Percentiles rank a stretch among this genome's conserved stretches.
phyloP scores from a whole-genome alignment of 805 yeast genomes.

The Ogataea minuta region DNA sequence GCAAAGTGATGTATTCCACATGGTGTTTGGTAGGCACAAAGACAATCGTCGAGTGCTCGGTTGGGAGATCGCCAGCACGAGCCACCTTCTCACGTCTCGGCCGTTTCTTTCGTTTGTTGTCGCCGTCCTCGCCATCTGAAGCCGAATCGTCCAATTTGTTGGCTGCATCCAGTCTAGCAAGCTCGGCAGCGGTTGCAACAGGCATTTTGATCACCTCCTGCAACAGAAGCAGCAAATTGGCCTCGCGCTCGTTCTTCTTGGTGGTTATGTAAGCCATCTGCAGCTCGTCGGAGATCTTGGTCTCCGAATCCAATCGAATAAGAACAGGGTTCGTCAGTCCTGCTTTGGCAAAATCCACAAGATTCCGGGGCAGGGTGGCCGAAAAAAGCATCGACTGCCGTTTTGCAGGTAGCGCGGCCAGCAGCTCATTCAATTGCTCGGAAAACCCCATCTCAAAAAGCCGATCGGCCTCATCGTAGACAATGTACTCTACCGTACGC shows the following conservation, averaged over 20 bases:
- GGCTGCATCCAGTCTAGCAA: slow-evolving; percentile 48
- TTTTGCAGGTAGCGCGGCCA: slow-evolving; percentile 75
- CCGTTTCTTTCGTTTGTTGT: slow-evolving; percentile 33
- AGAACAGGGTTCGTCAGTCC: slow-evolving; percentile 90
- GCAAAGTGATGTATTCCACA: slow-evolving; percentile 80
- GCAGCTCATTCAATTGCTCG: slow-evolving; percentile 85
- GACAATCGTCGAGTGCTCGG: slow-evolving; percentile 81
- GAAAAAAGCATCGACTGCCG: slow-evolving; percentile 90
- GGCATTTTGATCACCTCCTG: slow-evolving; percentile 87
- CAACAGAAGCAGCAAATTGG: slow-evolving; percentile 70
- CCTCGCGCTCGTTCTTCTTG: slow-evolving; percentile 86
- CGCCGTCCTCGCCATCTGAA: slow-evolving; percentile 44
- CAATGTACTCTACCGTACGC: slow-evolving; percentile 80
- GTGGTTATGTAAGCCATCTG: slow-evolving; percentile 86
- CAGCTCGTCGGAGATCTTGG: slow-evolving; percentile 83
- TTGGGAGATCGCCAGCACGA: slow-evolving; percentile 79
- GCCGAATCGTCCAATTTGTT: slow-evolving; percentile 53
- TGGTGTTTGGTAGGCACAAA: slow-evolving; percentile 98
- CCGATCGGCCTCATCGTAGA: slow-evolving; percentile 97
- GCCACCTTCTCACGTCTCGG: slow-evolving; percentile 60
- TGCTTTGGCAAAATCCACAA: slow-evolving; percentile 96
- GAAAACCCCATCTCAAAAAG: slow-evolving; percentile 95
- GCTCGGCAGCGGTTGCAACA: slow-evolving; percentile 67
- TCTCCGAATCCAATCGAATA: slow-evolving; percentile 89
- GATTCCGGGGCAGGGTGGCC: slow-evolving; percentile 88